Conservation (phyloP, 257 asterid species). For the Marsdenia floribunda region DNA sequence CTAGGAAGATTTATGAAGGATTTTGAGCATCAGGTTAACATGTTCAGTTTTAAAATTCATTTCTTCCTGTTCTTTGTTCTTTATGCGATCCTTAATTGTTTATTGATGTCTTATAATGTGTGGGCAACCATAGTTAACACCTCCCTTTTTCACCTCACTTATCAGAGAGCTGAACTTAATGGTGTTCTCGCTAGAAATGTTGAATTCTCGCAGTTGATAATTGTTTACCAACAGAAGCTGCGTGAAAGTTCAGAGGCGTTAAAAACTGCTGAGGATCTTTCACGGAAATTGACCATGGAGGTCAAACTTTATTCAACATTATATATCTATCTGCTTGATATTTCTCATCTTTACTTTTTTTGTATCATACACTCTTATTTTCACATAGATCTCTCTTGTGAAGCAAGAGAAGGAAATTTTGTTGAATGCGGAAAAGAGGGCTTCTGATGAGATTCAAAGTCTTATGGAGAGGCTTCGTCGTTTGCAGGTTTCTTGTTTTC, state of each 20-base stretch:
- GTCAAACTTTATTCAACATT: conserved; percentile 21
- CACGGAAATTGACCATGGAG: conserved; percentile 74
- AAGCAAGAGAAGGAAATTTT: conserved; percentile 76
- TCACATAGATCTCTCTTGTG: conserved; percentile 47
- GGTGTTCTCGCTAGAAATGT: conserved; percentile 67
- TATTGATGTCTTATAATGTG: not conserved
- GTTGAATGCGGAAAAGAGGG: conserved; percentile 81
- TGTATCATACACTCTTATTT: conserved; percentile 8
- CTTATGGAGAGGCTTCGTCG: conserved; percentile 82
- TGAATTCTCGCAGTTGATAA: conserved; percentile 77
- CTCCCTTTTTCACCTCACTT: conserved; percentile 13
- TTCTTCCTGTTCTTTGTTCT: not conserved
- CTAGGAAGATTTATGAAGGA: conserved; percentile 74
- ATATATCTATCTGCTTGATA: conserved; percentile 4
- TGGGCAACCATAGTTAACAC: not conserved
- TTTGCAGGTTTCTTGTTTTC: conserved; percentile 50
- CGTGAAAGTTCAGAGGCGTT: conserved; percentile 80
- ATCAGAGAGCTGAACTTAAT: conserved; percentile 66
- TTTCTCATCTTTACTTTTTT: not conserved
- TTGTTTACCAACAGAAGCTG: conserved; percentile 70
- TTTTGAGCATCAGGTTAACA: conserved; percentile 70
- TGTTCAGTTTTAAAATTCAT: conserved; percentile 6
- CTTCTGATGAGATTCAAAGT: conserved; percentile 75
- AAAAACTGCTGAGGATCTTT: conserved; percentile 57
- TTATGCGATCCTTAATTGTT: conserved; percentile 1